Base-by-base conservation (phyloP, 1,284 basidiomycete species). In the Inonotus hispidus region DNA sequence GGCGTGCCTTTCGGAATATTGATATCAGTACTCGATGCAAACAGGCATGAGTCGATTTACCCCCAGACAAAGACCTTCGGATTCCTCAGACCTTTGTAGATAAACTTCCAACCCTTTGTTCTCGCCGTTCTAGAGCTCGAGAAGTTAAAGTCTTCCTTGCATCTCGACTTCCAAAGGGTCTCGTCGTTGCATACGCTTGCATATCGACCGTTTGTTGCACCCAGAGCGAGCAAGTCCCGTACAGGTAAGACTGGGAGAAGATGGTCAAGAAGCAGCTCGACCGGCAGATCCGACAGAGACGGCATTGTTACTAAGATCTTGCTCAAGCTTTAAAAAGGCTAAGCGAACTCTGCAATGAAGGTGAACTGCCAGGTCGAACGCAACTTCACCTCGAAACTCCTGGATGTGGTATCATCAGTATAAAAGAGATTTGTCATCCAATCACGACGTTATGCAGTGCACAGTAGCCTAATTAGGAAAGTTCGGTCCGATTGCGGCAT, bases 31-130 rank as follows among this genome's bases (percentile, higher is more conserved):
- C 4, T n/a, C 16, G 41, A 21, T 16, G n/a, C 41, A 43, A 2
- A 8, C 41, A 39, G 19, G 16, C 16, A 16, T 16, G 19, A 21
- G 4, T 21, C 16, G 41, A 43, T 82, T 69, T 71, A 91, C 84
- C 92, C 92, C 92, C 92, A 95, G 19, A 92, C 85, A 69, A 84
- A 93, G 1, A 88, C 77, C 68, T 73, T 82, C 64, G 80, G 84
- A 71, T 68, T 71, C 35, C 71, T 73, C 50, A 95, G 72, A 2
- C 90, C 86, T 55, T 79, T 79, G 74, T 93, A 95, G 38, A 95
- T 84, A 66, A 85, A 81, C 72, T 87, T 88, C 83, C 85, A 93
- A 55, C 91, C 92, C 53, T 75, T 83, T 19, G 78, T 84, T 23
- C 90, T 77, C 16, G 90, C 90, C 0, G 87, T 91, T 29, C 77